Base-by-base conservation (phyloP, 805 yeast genomes). In the Metschnikowia amazonensis region DNA sequence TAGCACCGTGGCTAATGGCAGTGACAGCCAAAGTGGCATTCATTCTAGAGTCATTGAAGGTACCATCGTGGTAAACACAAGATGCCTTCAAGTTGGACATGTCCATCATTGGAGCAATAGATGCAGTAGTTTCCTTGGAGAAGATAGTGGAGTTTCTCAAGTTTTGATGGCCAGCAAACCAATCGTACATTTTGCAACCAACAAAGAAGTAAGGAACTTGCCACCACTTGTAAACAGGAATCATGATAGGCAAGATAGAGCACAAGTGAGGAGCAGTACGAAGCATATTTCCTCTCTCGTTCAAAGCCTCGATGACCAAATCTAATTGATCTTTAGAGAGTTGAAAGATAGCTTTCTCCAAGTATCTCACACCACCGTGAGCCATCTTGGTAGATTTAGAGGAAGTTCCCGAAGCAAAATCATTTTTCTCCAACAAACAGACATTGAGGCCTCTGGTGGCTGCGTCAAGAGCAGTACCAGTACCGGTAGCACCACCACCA, bases 401-500 rank as follows among this genome's bases (percentile, higher is more conserved):
- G 7, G 95, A 86, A 13, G 97, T 92, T 34, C 96, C 97, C 8
- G 89, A 76, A 6, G 96, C 96, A 62, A 86, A 90, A 71, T 90
- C 98, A 53, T 80, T 81, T 62, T 84, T 84, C 67, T 90, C 98
- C 48, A 90, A 77, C 47, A 90, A 66, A 42, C 95, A 86, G 35
- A 89, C 96, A 60, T 88, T 86, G 56, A 89, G 78, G 39, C 97
- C 97, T 66, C 98, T 78, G 35, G 95, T 79, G 24, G 84, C 79
- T 30, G 97, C 97, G 67, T 90, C 98, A 36, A 90, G 72, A 1
- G 97, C 97, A 39, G 88, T 80, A 49, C 97, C 98, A 4, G 96
- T 73, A 51, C 98, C 98, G 13, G 94, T 84, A 32, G 97, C 97
- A 63, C 98, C 98, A 55, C 97, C 97, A 50, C 98, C 98, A 55